These are phyloP conservation scores for Scolecobasidium constrictum DNA, from an alignment of 2,329 filamentous ascomycete genomes.

Conservation along the genomic window DNA sequence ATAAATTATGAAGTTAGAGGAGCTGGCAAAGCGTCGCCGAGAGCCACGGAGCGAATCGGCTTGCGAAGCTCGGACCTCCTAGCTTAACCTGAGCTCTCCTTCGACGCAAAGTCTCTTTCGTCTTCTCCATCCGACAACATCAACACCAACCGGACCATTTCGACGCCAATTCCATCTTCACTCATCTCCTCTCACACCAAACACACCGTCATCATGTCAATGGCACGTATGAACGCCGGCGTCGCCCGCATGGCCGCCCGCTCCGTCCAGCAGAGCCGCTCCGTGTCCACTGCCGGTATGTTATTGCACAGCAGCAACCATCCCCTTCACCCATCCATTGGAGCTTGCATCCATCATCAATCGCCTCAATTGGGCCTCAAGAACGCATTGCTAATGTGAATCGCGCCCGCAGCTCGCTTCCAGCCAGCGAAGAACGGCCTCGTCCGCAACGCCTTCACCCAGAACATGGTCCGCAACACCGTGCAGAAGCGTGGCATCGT, in stretches of 20 bases:
- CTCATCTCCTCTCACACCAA: constrained; percentile 23
- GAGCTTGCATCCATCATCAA: constrained; percentile 22
- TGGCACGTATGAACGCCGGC: constrained; percentile 27
- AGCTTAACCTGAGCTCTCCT: too few relatives aligned
- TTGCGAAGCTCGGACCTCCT: too few relatives aligned
- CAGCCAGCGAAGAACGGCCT: constrained; percentile 5
- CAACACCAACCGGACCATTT: background rate
- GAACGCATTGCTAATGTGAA: constrained; percentile 27
- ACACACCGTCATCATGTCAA: constrained; percentile 26
- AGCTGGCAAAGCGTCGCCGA: too few relatives aligned
- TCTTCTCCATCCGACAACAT: background rate
- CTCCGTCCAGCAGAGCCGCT: constrained; percentile 26
- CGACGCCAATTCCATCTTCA: constrained; percentile 21
- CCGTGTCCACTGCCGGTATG: constrained; percentile 22
- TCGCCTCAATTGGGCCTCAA: constrained; percentile 18
- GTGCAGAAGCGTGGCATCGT: constrained; percentile 31
- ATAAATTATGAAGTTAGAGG: too few relatives aligned
- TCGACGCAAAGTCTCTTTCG: too few relatives aligned
- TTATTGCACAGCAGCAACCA: background rate
- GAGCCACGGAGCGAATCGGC: too few relatives aligned
- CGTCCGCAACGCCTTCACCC: constrained; percentile 6
- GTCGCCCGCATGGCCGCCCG: constrained; percentile 27
- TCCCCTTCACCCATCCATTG: constrained; percentile 14
- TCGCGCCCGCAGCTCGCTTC: constrained; percentile 23
- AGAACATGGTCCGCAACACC: constrained; percentile 15